Percentiles rank a stretch among this genome's conserved stretches.
Conservation (phyloP, 2,329 filamentous ascomycete genomes). For the Sclerotinia nivalis region DNA sequence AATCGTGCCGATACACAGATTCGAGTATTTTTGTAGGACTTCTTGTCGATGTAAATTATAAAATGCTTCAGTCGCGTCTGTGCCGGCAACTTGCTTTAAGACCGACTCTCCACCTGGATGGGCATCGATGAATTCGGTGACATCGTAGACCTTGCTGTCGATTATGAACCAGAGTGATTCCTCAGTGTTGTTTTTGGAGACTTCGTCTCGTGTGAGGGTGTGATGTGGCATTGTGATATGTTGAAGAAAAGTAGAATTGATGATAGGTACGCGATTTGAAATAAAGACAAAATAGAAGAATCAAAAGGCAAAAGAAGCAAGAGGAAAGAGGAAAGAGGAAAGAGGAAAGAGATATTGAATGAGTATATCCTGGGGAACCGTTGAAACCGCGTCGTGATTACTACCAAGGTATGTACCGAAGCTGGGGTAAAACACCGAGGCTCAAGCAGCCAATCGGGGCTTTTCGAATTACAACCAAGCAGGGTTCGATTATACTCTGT, state of each 20-base stretch:
- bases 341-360: background rate
- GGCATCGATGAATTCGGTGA: constrained; percentile 80
- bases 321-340: background rate
- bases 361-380: background rate
- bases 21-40: constrained; percentile 77
- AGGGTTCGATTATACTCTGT: background rate
- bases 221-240: constrained; percentile 37
- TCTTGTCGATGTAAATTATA: constrained; percentile 93
- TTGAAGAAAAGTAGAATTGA: background rate
- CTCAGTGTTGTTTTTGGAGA: constrained; percentile 73
- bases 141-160: constrained; percentile 84
- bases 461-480: background rate
- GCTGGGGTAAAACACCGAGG: constrained; percentile 9
- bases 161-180: constrained; percentile 76
- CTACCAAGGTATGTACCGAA: background rate
- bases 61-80: constrained; percentile 79
- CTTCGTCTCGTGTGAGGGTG: constrained; percentile 57
- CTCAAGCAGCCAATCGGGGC: constrained; percentile 2
- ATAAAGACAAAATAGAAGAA: background rate
- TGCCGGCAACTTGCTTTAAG: constrained; percentile 75
- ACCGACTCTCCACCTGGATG: constrained; percentile 80
- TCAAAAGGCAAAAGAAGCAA: background rate
- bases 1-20: constrained; percentile 74
- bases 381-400: background rate
- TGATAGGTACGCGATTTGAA: background rate